Conservation (phyloP, 371 early-diverging fungal species). For the Nosema muscidifuracis region DNA sequence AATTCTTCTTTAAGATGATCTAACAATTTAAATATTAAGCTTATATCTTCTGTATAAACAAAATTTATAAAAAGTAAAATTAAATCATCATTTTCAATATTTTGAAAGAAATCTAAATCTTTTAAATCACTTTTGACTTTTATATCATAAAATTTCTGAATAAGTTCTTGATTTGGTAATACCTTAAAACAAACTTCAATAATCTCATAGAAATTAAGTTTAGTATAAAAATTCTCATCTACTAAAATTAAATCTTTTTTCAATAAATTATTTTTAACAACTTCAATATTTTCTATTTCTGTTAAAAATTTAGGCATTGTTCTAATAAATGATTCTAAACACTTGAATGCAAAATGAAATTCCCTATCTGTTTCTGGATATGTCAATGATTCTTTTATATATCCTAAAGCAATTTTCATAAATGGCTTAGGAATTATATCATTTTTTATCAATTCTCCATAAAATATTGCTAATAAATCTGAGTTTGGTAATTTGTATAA, state of each 20-base stretch:
- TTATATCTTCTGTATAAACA: neutral
- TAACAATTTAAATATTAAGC: neutral
- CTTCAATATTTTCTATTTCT: conserved; percentile 47
- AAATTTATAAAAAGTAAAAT: neutral
- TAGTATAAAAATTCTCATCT: conserved; percentile 31
- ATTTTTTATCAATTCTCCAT: conserved; percentile 51
- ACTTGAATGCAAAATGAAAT: conserved; percentile 50
- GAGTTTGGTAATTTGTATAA: conserved; percentile 42
- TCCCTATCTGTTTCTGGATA: conserved; percentile 48
- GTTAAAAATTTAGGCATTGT: conserved; percentile 20
- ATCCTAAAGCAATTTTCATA: conserved; percentile 20
- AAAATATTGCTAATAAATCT: conserved; percentile 44
- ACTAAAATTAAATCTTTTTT: conserved; percentile 50
- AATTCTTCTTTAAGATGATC: conserved; percentile 20
- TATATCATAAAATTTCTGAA: neutral
- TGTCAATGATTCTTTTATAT: conserved; percentile 42
- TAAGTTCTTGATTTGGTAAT: too few species aligned
- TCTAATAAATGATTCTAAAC: conserved; percentile 37
- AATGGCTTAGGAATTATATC: conserved; percentile 45
- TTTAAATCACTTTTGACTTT: neutral
- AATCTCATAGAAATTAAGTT: conserved; percentile 11
- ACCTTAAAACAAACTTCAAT: conserved; percentile 15
- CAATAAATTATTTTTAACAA: conserved; percentile 33
- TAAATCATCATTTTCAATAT: neutral
- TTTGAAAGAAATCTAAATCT: neutral